These are phyloP conservation scores for Boletellus ananas DNA, from an alignment of 768 basidiomycete species.

Conservation along the genomic window DNA sequence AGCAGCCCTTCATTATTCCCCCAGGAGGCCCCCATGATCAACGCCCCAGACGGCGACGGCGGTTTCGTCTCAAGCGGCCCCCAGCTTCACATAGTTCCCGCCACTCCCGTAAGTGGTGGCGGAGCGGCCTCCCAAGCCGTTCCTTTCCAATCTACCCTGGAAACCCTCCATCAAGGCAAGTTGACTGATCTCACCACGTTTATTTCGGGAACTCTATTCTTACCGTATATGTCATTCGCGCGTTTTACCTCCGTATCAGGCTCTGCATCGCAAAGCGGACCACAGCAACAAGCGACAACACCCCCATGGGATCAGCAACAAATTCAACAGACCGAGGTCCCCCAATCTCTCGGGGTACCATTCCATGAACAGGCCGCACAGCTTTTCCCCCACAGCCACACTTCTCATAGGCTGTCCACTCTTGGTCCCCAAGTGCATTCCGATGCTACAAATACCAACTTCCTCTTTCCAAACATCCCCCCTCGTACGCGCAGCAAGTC, in stretches of 20 bases:
- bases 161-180: slow-evolving; percentile 54
- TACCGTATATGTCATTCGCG: slow-evolving; percentile 25
- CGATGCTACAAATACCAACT: slow-evolving; percentile 36
- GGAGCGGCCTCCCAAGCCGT: slow-evolving; percentile 43
- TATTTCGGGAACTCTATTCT: slow-evolving; percentile 31
- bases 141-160: slow-evolving; percentile 50
- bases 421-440: slow-evolving; percentile 30
- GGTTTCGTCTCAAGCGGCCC: slow-evolving; percentile 48
- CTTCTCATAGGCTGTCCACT: slow-evolving; percentile 35
- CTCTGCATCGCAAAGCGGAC: slow-evolving; percentile 27
- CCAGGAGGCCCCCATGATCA: slow-evolving; percentile 49
- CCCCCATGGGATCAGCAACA: slow-evolving; percentile 35
- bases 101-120: slow-evolving; percentile 72
- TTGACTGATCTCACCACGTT: slow-evolving; percentile 30
- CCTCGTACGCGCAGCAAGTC: slow-evolving; percentile 55
- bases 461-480: slow-evolving; percentile 36
- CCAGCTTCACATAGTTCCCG: slow-evolving; percentile 74
- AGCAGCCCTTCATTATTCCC: slow-evolving; percentile 41
- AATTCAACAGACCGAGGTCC: slow-evolving; percentile 33
- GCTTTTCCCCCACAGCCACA: slow-evolving; percentile 33
- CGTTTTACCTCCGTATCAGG: slow-evolving; percentile 30
- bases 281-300: slow-evolving; percentile 34
- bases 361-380: slow-evolving; percentile 29
- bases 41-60: slow-evolving; percentile 58
- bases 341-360: slow-evolving; percentile 29